These are phyloP conservation scores for Colletotrichum simmondsii DNA, from an alignment of 2,329 filamentous ascomycete genomes.

Conservation along the genomic window DNA sequence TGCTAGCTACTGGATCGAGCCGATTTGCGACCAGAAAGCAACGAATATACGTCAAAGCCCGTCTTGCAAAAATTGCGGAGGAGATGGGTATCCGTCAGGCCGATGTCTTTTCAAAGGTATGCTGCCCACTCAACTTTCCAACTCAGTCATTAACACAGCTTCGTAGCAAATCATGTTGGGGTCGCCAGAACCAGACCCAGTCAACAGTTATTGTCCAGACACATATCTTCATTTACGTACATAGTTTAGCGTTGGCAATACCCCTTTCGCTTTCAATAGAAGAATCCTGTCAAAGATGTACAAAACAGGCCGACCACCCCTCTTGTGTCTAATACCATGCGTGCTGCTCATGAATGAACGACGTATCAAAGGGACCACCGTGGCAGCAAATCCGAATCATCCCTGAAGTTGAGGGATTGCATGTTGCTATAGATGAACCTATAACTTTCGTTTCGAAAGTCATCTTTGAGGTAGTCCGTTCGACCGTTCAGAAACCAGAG, in stretches of 20 bases:
- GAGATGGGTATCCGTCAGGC: constrained; percentile 40
- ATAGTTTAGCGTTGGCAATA: constrained; percentile 23
- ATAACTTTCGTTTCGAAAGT: constrained; percentile 47
- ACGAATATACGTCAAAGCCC: constrained; percentile 35
- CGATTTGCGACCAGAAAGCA: constrained; percentile 36
- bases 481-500: constrained; percentile 54
- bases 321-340: background rate
- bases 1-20: constrained; percentile 38
- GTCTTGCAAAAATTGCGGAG: constrained; percentile 36
- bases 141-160: background rate
- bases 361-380: background rate
- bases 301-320: no score
- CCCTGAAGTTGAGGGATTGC: constrained; percentile 19
- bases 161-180: constrained; percentile 21
- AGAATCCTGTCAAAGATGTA: background rate
- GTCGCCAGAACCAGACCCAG: constrained; percentile 16
- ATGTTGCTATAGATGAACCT: constrained; percentile 38
- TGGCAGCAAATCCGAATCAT: background rate
- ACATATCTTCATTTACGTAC: constrained; percentile 25
- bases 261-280: background rate
- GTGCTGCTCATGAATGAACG: no score
- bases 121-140: background rate
- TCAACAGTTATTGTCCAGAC: constrained; percentile 29
- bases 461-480: constrained; percentile 47
- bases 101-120: constrained; percentile 38